Base-by-base conservation (phyloP, 495 filamentous ascomycete species). In the Xylaria scruposa region DNA sequence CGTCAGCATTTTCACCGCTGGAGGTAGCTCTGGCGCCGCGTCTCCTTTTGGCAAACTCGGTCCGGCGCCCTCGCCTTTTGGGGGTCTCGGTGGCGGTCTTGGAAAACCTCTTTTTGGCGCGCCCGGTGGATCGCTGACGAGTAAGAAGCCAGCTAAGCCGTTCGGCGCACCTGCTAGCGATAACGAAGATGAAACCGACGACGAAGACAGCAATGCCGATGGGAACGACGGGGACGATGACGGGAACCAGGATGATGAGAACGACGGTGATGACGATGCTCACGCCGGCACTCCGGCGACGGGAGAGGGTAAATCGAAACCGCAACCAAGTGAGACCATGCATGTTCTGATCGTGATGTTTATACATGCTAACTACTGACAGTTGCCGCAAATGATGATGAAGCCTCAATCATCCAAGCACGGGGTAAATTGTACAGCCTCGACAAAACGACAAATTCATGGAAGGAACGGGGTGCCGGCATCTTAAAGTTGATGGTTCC, bases 401-500 rank as follows among this genome's bases (percentile, higher is more conserved):
- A 97, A 75, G 90, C 82, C 79, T 79, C 95, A 85, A 81, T 88
- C 75, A 56, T 92, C 76, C 85, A 92, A 85, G 78, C 87, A 5
- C 82, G 86, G 10, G 91, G 91, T 24, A 97, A 95, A 82, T 86
- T 97, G 40, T 97, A 90, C 81, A 80, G 89, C 58, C 92, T 94
- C 74, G 83, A 87, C 40, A 91, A 91, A 72, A 85, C 86, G n/a
- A 79, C 74, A 13, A 77, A 74, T 31, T 79, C 81, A 19, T 97
- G 94, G 94, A 94, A 93, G 76, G 94, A 97, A 80, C 89, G 94
- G 31, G 94, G 94, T 24, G 85, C 90, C 10, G 94, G 94, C 44
- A 90, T 88, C 64, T 87, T 97, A 75, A 95, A 95, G 81, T 97
- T 77, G 97, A 97, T 75, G 89, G 91, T 12, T 85, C 88, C n/a